Base-by-base conservation (phyloP, 2,329 filamentous ascomycete species). In the Verruconis gallopava region DNA sequence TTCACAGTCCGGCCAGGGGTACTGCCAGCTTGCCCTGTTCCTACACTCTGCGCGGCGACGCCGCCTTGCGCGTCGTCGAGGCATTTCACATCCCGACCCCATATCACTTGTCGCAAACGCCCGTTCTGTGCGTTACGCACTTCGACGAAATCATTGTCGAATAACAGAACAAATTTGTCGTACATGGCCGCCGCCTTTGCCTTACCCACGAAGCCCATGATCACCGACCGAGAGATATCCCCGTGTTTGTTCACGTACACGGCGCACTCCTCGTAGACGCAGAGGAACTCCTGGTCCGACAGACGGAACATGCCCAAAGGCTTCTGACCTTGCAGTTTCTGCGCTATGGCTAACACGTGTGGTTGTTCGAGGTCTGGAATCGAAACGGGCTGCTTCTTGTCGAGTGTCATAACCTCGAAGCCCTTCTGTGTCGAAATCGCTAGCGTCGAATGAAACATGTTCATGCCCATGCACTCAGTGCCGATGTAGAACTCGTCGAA, bases 401-500 rank as follows among this genome's bases (percentile, higher is more conserved):
- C 93, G 20, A 98, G 72, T 1, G 88, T 96, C 59, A 98, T 75
- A 49, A 98, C 83, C 63, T 98, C 93, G 52, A 98, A 86, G 18
- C 91, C 93, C 59, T 86, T 85, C 32, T 85, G 75, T 1, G 89
- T 96, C 15, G 85, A 80, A 37, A 98, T 85, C 6, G 91, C 85
- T 41, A 98, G 81, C 47, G 86, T 93, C 1, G 81, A 85, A 58
- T 95, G 85, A 73, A 96, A 98, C 40, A 98, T 75, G 60, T 95
- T 96, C 57, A 98, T 82, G 37, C 84, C 85, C 60, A 81, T 94
- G 60, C 86, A 95, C 57, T 98, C 93, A 2, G 84, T 81, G 0
- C 91, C 91, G 51, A 98, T 88, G 64, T 96, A 98, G 63, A 98
- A 98, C 51, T 96, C 91, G 64, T 98, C 91, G 58, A 88, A 98